Percentiles rank a stretch among this genome's conserved stretches.
phyloP scores from a whole-genome alignment of 2,329 filamentous ascomycete species.

The Curvularia sp. region DNA sequence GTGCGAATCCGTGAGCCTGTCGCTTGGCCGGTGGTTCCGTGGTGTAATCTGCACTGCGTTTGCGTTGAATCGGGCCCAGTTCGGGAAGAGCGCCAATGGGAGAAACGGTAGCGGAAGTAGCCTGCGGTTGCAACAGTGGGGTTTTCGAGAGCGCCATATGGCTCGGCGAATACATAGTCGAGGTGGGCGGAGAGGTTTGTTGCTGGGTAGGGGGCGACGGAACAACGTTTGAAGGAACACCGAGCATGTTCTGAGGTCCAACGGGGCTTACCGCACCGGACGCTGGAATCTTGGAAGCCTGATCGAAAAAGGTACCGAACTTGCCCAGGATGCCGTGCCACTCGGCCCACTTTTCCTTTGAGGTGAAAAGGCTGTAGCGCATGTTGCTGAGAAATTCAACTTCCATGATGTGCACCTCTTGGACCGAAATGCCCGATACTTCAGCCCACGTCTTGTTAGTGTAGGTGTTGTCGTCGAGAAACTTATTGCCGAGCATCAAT shows the following conservation, averaged over 20 bases:
- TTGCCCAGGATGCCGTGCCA: conserved; percentile 85
- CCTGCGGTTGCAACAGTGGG: conserved; percentile 49
- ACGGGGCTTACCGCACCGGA: conserved; percentile 49
- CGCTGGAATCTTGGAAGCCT: conserved; percentile 62
- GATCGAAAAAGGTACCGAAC: conserved; percentile 83
- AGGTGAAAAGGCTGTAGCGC: conserved; percentile 89
- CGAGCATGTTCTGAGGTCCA: conserved; percentile 41
- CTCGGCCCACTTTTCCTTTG: conserved; percentile 81
- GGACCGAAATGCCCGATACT: conserved; percentile 90
- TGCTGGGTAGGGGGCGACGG: conserved; percentile 61
- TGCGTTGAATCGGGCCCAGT: conserved; percentile 55
- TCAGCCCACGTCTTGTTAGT: conserved; percentile 99
- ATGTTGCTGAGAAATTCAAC: conserved; percentile 99
- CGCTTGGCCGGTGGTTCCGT: conserved; percentile 66
- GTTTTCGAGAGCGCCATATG: conserved; percentile 52
- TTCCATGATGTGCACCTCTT: conserved; percentile 98
- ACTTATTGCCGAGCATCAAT: conserved; percentile 98
- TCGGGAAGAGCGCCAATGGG: conserved; percentile 54
- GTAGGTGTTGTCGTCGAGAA: conserved; percentile 98
- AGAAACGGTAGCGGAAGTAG: conserved; percentile 53
- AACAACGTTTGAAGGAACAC: conserved; percentile 53
- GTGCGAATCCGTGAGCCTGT: conserved; percentile 46
- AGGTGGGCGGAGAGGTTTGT: conserved; percentile 59
- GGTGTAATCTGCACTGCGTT: conserved; percentile 64
- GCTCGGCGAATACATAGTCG: conserved; percentile 51